Base-by-base conservation (phyloP, 768 basidiomycete species). In the Clitopilus hobsonii region DNA sequence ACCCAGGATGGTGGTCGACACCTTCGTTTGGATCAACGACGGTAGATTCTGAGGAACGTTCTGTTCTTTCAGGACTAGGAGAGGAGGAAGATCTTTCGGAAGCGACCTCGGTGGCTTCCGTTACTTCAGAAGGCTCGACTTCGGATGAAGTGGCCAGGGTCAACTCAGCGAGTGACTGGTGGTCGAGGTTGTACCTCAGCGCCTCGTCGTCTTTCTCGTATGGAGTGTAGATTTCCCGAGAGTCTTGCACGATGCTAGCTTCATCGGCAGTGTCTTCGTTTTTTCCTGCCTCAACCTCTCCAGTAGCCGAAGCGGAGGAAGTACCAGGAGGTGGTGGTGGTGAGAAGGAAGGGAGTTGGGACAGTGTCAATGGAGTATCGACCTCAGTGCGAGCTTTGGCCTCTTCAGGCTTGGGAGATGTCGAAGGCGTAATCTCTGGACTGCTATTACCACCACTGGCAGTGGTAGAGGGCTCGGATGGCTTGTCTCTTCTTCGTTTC, bases 21-120 rank as follows among this genome's bases (percentile, higher is more conserved):
- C 41, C 13, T 24, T 54, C 53, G 20, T 54, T 54, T 6, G 32
- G 56, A 22, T 52, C 52, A 8, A 26, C 29, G 3, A 49, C 36
- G 29, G 54, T 49, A 4, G 38, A 36, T n/a, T 53, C 29, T 25
- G 23, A 49, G 20, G 54, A 53, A 22, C 13, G 36, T 2, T n/a
- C 26, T 28, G 54, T 27, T 20, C 54, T 45, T 22, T 48, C 26
- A 13, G 23, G 45, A 26, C 51, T 52, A 38, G 23, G 51, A 16
- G 45, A 38, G 13, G 48, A 23, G 6, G 49, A 30, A 5, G 49
- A 38, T 16, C 54, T 50, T 18, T 38, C 38, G 8, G 50, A 38
- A 7, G 50, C 53, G 8, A 28, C 26, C 8, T 45, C 41, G 18
- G 41, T 4, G n/a, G 41, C 3, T 23, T 45, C 41, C 3, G 41